Percentiles rank a stretch among this genome's conserved stretches.
Evolutionary conservation across 345 rosid species (phyloP).

Genomic region (Hypericum perforatum): DNA sequence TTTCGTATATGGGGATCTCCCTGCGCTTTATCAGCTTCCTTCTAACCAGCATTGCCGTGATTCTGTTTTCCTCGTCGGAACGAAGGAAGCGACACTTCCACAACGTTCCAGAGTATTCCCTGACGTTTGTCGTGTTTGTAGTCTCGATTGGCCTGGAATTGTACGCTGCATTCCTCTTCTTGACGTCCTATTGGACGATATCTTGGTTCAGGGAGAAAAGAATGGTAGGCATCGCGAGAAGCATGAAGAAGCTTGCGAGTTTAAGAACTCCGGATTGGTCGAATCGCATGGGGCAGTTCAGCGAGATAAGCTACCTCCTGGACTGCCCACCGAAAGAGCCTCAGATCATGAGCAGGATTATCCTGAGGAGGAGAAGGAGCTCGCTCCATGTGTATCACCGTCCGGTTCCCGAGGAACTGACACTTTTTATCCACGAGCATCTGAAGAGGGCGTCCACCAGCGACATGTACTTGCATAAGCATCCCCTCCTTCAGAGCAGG

Average conservation of each 20-base stretch:
- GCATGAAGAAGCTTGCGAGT: no score
- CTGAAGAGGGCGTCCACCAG: neutral
- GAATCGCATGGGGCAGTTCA: slow-evolving; percentile 13
- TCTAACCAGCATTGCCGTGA: slow-evolving; percentile 4
- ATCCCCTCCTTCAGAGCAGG: slow-evolving; percentile 6
- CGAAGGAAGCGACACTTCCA: neutral
- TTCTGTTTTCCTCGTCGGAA: slow-evolving; percentile 3
- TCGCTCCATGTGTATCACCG: neutral
- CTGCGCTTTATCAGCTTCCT: slow-evolving; percentile 18
- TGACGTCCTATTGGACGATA: neutral
- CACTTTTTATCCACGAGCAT: neutral
- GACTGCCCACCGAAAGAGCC: neutral
- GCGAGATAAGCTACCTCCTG: slow-evolving; percentile 10
- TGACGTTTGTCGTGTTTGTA: slow-evolving; percentile 14
- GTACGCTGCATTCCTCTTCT: neutral
- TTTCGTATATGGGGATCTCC: slow-evolving; percentile 6
- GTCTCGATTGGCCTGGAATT: slow-evolving; percentile 16
- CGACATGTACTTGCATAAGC: neutral
- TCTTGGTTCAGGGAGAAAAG: no score
- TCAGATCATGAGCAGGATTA: no score
- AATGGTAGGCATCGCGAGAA: no score
- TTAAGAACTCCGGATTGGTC: slow-evolving; percentile 12
- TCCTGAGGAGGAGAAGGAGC: neutral
- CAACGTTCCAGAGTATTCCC: neutral
- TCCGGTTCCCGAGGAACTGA: neutral